Conservation (phyloP, 306 rosid genomes). For the Albizia julibrissin region DNA sequence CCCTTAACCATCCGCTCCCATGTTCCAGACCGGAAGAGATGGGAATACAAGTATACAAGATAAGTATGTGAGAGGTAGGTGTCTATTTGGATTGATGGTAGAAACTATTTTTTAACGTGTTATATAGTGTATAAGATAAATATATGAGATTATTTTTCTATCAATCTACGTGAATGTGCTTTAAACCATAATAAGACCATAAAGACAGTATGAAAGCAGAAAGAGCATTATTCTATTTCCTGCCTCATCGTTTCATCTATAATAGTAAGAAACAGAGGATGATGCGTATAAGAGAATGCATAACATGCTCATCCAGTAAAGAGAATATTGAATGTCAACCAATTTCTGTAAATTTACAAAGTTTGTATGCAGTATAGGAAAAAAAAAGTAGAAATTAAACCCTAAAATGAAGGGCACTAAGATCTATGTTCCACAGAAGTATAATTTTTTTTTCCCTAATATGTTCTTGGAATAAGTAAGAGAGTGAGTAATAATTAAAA, state of each 20-base stretch:
- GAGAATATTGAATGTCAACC: background rate
- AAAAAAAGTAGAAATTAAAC: constrained; percentile 36
- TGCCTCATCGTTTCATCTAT: background rate
- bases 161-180: no score
- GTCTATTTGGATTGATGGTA: no score
- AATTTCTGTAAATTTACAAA: background rate
- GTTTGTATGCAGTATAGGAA: constrained; percentile 1
- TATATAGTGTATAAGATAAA: no score
- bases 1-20: no score
- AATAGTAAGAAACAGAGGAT: background rate
- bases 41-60: no score
- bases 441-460: constrained; percentile 3
- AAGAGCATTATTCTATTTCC: background rate
- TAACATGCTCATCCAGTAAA: background rate
- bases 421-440: constrained; percentile 48
- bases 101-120: no score
- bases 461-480: no score
- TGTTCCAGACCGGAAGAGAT: no score
- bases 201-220: background rate
- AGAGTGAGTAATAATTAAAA: no score
- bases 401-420: constrained; percentile 45
- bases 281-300: background rate
- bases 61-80: no score
- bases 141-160: accelerated
- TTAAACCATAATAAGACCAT: no score